Evolutionary conservation across 352 stramenopile genomes (phyloP).

Genomic region (Pythium diclinum): DNA sequence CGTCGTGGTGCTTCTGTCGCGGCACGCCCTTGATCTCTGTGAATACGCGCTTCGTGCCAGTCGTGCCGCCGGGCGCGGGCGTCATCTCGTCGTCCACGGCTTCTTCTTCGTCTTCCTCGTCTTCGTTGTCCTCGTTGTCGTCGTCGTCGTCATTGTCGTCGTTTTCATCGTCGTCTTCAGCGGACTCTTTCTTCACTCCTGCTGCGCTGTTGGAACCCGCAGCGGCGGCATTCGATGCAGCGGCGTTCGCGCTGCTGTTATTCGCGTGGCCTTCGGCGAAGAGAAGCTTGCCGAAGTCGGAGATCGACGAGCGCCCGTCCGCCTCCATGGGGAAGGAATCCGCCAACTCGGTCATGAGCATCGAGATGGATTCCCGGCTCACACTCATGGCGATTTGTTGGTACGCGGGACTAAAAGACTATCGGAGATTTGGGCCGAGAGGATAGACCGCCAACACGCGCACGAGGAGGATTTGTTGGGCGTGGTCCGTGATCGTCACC

Average conservation of each 20-base stretch:
- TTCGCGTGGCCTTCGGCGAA: conserved; percentile 66
- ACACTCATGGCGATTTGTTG: conserved; percentile 66
- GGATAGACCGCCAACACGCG: conserved; percentile 2
- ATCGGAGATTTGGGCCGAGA: background rate
- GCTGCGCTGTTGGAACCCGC: conserved; percentile 4
- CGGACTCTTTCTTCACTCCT: conserved; percentile 4
- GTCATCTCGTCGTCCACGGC: conserved; percentile 21
- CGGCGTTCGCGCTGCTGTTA: background rate
- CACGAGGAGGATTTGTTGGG: background rate
- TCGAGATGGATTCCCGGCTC: conserved; percentile 81
- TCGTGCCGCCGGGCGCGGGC: conserved; percentile 1
- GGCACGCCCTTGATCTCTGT: conserved; percentile 84
- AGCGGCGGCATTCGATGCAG: background rate
- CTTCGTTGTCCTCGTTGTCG: conserved; percentile 23
- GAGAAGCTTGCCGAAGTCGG: conserved; percentile 83
- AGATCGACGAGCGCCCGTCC: conserved; percentile 75
- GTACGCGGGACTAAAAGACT: conserved; percentile 2
- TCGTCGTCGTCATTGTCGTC: conserved; percentile 24
- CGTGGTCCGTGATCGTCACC: background rate
- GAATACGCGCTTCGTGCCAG: conserved; percentile 69
- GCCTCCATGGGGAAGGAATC: conserved; percentile 79
- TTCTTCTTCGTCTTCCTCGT: conserved; percentile 20
- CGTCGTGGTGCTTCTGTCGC: conserved; percentile 78
- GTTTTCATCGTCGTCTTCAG: conserved; percentile 8
- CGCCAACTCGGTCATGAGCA: conserved; percentile 82